Evolutionary conservation across 257 asterid genomes (phyloP), one percentile per base, ranked within the genome.

Genomic region (Scutellaria minor): DNA sequence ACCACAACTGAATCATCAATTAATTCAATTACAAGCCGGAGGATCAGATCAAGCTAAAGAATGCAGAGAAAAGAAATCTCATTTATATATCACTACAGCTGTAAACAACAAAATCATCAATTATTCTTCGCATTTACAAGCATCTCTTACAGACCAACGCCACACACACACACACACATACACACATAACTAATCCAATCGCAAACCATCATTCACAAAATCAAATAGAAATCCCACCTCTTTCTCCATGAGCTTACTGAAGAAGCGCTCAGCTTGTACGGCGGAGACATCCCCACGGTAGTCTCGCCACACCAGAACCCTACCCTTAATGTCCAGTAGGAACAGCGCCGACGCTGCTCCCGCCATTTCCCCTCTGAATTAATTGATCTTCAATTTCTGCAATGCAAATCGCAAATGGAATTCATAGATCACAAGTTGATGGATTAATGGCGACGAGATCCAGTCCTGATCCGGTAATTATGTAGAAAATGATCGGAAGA

Each of bases 331-430:
- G 77, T 94, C 98, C 56, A 94, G 87, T 68, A 94, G 97, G 98
- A 94, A 94, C 88, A 94, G 96, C 91, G 98, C 97, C 72, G 98
- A 94, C 71, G 97, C 97, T 85, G 98, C 98, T 82, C 96, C 97
- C 65, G 97, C 89, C 98, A 94, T 94, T 68, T 66, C 57, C 68
- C 14, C 59, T 24, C 71, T 57, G 68, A 48, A 61, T 44, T 50
- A 68, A 78, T 42, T 63, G 66, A 51, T 48, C 58, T 18, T 18
- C 75, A 52, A 70, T 70, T 55, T 31, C 39, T 31, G 22, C 70
- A 81, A 62, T 71, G 47, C 74, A 69, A 62, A 79, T 55, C 57
- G 68, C 71, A 35, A 14, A 42, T 27, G 57, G 39, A 42, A 57
- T 71, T 62, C 81, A 77, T 69, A 76, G 86, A 84, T 84, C 87